phyloP scores from a whole-genome alignment of 106 monocot species.

The Dioscorea zingiberensis region DNA sequence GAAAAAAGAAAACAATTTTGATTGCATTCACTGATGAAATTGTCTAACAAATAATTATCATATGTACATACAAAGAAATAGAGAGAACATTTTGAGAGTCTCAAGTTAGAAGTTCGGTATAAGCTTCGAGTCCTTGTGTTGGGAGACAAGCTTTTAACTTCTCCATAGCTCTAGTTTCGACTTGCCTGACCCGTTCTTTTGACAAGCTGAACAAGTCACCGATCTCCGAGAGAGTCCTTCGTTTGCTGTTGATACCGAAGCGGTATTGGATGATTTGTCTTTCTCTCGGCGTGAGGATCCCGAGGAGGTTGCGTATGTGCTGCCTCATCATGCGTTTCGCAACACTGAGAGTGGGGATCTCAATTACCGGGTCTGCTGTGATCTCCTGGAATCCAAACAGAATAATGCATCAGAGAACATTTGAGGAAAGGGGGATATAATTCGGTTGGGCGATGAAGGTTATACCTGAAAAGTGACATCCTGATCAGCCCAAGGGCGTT shows the following conservation, averaged over 20 bases:
- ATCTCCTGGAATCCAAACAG: conserved; percentile 48
- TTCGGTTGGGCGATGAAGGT: too few relatives aligned
- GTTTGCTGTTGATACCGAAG: conserved; percentile 44
- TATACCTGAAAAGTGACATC: conserved; percentile 79
- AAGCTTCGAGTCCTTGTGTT: conserved; percentile 52
- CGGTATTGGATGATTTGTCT: conserved; percentile 57
- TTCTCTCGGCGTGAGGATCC: conserved; percentile 60
- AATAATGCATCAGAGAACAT: not conserved
- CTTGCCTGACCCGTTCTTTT: conserved; percentile 78
- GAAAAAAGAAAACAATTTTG: too few relatives aligned
- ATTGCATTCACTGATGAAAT: too few relatives aligned
- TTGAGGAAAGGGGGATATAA: not conserved
- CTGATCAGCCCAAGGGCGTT: conserved; percentile 56
- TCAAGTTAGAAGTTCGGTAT: conserved; percentile 42
- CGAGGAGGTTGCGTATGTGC: conserved; percentile 52
- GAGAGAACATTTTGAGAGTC: too few relatives aligned
- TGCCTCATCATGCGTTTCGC: conserved; percentile 77
- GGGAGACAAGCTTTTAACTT: conserved; percentile 45
- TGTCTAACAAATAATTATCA: too few relatives aligned
- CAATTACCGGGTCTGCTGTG: conserved; percentile 69
- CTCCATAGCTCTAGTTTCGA: conserved; percentile 65
- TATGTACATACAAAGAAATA: too few relatives aligned
- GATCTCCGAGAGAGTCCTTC: conserved; percentile 63
- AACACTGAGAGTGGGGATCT: conserved; percentile 54
- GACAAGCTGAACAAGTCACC: conserved; percentile 61